Percentiles rank a stretch among this genome's conserved stretches.
Conservation (phyloP, 1,139 yeast genomes). For the Meyerozyma sp. region DNA sequence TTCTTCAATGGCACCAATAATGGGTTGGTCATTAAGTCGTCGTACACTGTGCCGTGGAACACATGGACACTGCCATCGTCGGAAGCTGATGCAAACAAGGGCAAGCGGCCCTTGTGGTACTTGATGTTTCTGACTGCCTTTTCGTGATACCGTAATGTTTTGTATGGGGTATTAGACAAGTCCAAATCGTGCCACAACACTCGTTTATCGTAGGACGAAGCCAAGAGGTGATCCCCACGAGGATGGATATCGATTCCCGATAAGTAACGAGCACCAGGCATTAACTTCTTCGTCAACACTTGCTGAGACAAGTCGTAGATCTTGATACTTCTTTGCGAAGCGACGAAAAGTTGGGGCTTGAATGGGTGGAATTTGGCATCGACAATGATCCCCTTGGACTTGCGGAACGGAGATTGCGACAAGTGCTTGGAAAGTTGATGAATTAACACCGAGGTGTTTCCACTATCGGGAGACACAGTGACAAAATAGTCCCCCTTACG, state of each 20-base stretch:
- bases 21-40: slow-evolving; percentile 93
- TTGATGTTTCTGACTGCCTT: slow-evolving; percentile 87
- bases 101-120: slow-evolving; percentile 81
- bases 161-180: slow-evolving; percentile 83
- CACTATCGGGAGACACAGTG: slow-evolving; percentile 86
- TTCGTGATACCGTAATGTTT: slow-evolving; percentile 90
- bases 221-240: slow-evolving; percentile 88
- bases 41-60: slow-evolving; percentile 95
- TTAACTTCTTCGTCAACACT: slow-evolving; percentile 69
- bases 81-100: slow-evolving; percentile 92
- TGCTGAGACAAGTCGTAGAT: slow-evolving; percentile 89
- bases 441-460: slow-evolving; percentile 82
- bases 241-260: slow-evolving; percentile 92
- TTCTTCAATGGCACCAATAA: slow-evolving; percentile 93
- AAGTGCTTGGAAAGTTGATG: slow-evolving; percentile 93
- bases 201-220: slow-evolving; percentile 91
- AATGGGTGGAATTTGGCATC: slow-evolving; percentile 97
- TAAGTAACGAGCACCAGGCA: slow-evolving; percentile 96
- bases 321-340: slow-evolving; percentile 88
- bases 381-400: slow-evolving; percentile 90
- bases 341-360: slow-evolving; percentile 89
- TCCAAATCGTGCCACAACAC: slow-evolving; percentile 98
- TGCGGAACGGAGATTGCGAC: slow-evolving; percentile 95
- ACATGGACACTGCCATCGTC: slow-evolving; percentile 93
- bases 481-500: slow-evolving; percentile 96